Base-by-base conservation (phyloP, 352 stramenopile species). In the Globisporangium rhizosaccharum region DNA sequence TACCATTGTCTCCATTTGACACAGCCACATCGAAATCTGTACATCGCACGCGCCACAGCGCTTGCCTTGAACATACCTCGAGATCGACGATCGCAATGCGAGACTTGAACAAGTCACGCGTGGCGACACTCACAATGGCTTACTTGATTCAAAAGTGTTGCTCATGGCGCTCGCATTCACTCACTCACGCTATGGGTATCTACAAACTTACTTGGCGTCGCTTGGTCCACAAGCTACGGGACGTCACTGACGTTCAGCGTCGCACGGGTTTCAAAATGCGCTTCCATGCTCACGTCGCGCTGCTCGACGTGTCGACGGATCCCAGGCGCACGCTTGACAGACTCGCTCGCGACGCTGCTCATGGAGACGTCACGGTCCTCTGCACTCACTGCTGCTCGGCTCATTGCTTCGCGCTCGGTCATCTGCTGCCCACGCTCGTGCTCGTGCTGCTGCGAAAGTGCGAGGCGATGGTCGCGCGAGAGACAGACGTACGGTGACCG, bases 401-500 rank as follows among this genome's bases (percentile, higher is more conserved):
- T 20, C 2, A 1, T 57, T 8, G 26, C 12, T 25, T 26, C 25
- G 10, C 30, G 12, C 49, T 28, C 8, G 15, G 37, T 56, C 61
- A 57, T 53, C 37, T 51, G 50, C 11, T 70, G 65, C 26, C 66
- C 51, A 30, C 75, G 65, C 20, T 73, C 67, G 56, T 75, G 64
- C 15, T 72, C 65, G 46, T 74, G 62, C 51, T 68, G 66, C 55
- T 68, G 62, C 4, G 68, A 60, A 15, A 84, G 61, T 10, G 70
- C 68, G 26, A 62, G 28, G 15, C 70, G 74, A 26, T 65, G 48
- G 36, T 83, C 60, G 30, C 58, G 63, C 15, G 68, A 73, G 23
- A 75, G 45, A 15, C 72, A 79, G 25, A 75, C 60, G 30, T 71
- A 61, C 0, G 73, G 75, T n/a, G 71, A 76, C 1, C 73, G 70